Base-by-base conservation (phyloP, 2,329 filamentous ascomycete genomes). In the Calycina marina region DNA sequence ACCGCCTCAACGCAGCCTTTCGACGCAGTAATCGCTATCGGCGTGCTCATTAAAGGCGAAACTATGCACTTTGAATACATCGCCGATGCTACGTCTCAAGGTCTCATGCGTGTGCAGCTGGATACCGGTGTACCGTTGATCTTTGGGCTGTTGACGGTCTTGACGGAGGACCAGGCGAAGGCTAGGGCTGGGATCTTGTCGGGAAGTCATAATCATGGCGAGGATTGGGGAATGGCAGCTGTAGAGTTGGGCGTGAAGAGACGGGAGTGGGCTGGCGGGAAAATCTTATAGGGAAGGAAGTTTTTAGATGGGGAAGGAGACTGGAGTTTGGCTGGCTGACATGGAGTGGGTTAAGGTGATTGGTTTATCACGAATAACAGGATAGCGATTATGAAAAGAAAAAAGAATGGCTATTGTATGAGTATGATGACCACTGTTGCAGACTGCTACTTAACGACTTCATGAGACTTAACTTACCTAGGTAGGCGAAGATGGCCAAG, bases 31-130 rank as follows among this genome's bases (percentile, higher is more conserved):
- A 86, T 98, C 44, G 85, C 90, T 32, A 81, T 98, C 45, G 90
- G 90, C 35, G 86, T 93, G 35, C 72, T 98, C 39, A 94, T 98
- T 62, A 98, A 98, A 65, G 90, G 90, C 55, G 82, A 93, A 60
- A 96, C 90, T 5, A 94, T 94, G 85, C 90, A 98, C 61, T 98
- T 98, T 52, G 90, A 98, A 61, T 96, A 98, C 62, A 98, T 98
- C 49, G 71, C 86, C 25, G 90, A 96, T 43, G 73, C 83, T 25
- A 85, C 92, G 5, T 84, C 76, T 36, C 83, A 93, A 40, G 90
- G 84, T 5, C 67, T 98, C 39, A 98, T 98, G 90, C 76, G 83
- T 42, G 76, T 96, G 37, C 85, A 93, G 57, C 65, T 96, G 34
- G 88, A 98, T 55, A 76, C 74, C 6, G 81, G 83, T 27, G 72